Percentiles rank a stretch among this genome's conserved stretches.
phyloP scores from a whole-genome alignment of 139 green algal genomes.

The Penium margaritaceum region DNA sequence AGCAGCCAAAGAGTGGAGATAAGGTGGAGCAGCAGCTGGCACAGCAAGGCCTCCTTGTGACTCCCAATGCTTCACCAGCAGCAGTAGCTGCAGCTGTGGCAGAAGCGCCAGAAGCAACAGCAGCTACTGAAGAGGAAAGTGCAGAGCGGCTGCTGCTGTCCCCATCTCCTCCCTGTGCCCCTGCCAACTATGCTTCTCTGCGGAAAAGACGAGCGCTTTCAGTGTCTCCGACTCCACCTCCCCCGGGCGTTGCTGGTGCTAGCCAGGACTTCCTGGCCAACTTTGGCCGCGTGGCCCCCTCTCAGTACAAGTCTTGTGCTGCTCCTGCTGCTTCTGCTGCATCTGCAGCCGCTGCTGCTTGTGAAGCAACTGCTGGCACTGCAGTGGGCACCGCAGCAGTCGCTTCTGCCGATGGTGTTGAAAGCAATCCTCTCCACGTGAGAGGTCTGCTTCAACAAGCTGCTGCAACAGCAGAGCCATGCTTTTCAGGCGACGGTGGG shows the following conservation, averaged over 20 bases:
- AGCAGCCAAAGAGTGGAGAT: not conserved
- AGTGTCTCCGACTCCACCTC: too few relatives aligned
- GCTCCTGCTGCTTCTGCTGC: not conserved
- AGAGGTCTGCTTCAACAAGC: not conserved
- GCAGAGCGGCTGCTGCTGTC: not conserved
- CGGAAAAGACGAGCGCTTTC: not conserved
- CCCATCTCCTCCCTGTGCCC: not conserved
- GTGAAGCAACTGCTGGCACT: not conserved
- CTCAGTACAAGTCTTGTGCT: not conserved
- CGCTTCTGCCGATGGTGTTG: too few relatives aligned
- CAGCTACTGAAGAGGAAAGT: not conserved
- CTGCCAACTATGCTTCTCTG: not conserved
- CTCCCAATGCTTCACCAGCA: not conserved
- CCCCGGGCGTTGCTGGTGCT: not conserved
- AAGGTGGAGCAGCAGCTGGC: slow-evolving; percentile 8
- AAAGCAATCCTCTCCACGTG: too few relatives aligned
- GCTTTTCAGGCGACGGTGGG: not conserved
- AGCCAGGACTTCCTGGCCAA: not conserved
- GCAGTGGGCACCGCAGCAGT: too few relatives aligned
- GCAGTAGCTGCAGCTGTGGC: too few relatives aligned
- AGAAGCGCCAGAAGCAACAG: too few relatives aligned
- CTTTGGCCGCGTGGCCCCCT: not conserved
- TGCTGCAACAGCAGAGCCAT: not conserved
- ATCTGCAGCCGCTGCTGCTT: not conserved
- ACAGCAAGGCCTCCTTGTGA: not conserved